Evolutionary conservation across 345 rosid species (phyloP).

Genomic region (Trapa incisa): DNA sequence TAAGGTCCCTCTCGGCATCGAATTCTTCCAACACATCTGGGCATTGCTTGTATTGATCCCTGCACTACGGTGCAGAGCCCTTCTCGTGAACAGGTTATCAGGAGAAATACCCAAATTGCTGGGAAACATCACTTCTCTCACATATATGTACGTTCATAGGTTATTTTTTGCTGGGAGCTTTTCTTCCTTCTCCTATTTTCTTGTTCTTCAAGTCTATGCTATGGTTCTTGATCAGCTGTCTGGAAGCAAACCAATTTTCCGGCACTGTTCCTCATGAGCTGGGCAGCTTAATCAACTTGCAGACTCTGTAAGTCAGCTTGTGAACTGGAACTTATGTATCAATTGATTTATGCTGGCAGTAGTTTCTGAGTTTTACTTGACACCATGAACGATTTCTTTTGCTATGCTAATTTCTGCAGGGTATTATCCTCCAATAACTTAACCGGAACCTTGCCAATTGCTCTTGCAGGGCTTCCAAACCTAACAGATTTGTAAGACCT

Average conservation of each 20-base stretch:
- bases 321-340: background rate
- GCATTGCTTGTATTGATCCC: background rate
- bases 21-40: background rate
- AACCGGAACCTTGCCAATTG: conserved; percentile 35
- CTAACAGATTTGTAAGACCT: conserved; percentile 35
- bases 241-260: conserved; percentile 33
- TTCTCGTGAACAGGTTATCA: conserved; percentile 30
- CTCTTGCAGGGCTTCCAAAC: conserved; percentile 28
- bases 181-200: background rate
- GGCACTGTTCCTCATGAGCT: conserved; percentile 36
- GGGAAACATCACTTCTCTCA: conserved; percentile 26
- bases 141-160: conserved; percentile 20
- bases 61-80: conserved; percentile 16
- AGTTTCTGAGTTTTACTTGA: background rate
- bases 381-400: background rate
- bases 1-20: conserved; percentile 6
- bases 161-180: background rate
- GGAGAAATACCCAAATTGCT: conserved; percentile 30
- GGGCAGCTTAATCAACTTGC: conserved; percentile 30
- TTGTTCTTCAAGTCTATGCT: background rate
- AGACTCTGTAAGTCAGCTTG: conserved; percentile 27
- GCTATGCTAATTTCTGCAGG: conserved; percentile 19
- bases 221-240: conserved; percentile 21
- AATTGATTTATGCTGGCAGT: background rate
- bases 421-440: conserved; percentile 42